Conservation (phyloP, 1,139 yeast species). For the Blastobotrys proliferans region DNA sequence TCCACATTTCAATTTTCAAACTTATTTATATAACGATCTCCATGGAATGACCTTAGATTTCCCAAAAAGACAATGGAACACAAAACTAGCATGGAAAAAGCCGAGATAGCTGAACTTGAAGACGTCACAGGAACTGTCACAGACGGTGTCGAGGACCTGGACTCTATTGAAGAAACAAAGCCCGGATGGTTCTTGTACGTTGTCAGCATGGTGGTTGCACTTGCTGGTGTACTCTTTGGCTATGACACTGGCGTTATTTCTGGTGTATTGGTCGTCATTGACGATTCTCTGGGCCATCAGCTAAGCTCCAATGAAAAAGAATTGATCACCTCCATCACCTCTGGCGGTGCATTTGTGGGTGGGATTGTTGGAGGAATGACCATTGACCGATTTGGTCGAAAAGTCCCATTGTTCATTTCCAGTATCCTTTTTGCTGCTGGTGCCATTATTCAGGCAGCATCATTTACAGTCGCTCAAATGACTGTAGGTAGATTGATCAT, state of each 20-base stretch:
- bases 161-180: conserved; percentile 5
- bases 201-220: conserved; percentile 13
- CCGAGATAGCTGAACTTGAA: neutral
- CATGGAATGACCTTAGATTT: no score
- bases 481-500: conserved; percentile 69
- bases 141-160: neutral
- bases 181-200: conserved; percentile 2
- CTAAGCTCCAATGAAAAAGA: conserved; percentile 8
- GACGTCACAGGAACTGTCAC: no score
- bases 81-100: neutral
- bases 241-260: conserved; percentile 26
- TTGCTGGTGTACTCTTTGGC: conserved; percentile 20
- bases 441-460: conserved; percentile 61
- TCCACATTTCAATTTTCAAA: no score
- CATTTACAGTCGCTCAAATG: conserved; percentile 67
- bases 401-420: conserved; percentile 2
- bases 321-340: conserved; percentile 8
- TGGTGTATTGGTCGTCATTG: conserved; percentile 18
- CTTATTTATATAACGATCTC: no score
- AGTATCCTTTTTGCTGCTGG: conserved; percentile 14
- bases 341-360: conserved; percentile 12
- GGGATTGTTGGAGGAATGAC: conserved; percentile 3
- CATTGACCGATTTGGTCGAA: conserved; percentile 10
- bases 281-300: conserved; percentile 2
- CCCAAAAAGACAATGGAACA: neutral